These are phyloP conservation scores for Akanthomyces lecanii DNA, from an alignment of 2,329 filamentous ascomycete species.

Conservation along the genomic window DNA sequence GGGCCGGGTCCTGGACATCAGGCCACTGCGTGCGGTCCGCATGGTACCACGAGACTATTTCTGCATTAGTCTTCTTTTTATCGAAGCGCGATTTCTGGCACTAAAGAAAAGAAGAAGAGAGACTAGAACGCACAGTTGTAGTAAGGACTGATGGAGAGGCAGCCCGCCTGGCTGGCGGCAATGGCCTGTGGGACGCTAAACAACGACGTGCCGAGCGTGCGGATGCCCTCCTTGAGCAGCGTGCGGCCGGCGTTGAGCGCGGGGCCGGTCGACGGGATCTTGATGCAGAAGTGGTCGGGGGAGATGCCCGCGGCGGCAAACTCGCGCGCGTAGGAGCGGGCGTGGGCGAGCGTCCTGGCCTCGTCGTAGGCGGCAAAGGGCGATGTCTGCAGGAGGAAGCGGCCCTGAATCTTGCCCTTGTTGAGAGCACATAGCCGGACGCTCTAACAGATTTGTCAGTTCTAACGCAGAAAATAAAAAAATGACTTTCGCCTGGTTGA, in stretches of 20 bases:
- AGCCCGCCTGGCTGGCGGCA: slow-evolving; percentile 24
- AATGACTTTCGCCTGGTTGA: slow-evolving; percentile 41
- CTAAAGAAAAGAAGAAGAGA: no score
- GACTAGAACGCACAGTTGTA: slow-evolving; percentile 19
- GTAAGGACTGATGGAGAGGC: slow-evolving; percentile 24
- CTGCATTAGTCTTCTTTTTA: no score
- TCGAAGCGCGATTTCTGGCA: no score
- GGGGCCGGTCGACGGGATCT: slow-evolving; percentile 23
- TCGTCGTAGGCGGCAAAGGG: slow-evolving; percentile 19
- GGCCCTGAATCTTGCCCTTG: slow-evolving; percentile 20
- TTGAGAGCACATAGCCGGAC: slow-evolving; percentile 23
- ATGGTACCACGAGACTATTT: slow-evolving; percentile 24
- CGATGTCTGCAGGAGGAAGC: slow-evolving; percentile 24
- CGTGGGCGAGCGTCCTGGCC: slow-evolving; percentile 21
- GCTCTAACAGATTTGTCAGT: neutral
- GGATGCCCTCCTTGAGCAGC: slow-evolving; percentile 23
- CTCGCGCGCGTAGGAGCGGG: slow-evolving; percentile 20
- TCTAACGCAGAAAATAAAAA: no score
- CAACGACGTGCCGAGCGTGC: slow-evolving; percentile 23
- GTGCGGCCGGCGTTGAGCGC: slow-evolving; percentile 19
- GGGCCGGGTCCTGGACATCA: slow-evolving; percentile 41
- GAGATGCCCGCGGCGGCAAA: slow-evolving; percentile 21
- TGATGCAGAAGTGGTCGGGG: slow-evolving; percentile 22
- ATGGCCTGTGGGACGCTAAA: slow-evolving; percentile 24
- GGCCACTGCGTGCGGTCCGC: slow-evolving; percentile 42